phyloP scores from a whole-genome alignment of 2,329 filamentous ascomycete species.

The Cercospora citrullina region DNA sequence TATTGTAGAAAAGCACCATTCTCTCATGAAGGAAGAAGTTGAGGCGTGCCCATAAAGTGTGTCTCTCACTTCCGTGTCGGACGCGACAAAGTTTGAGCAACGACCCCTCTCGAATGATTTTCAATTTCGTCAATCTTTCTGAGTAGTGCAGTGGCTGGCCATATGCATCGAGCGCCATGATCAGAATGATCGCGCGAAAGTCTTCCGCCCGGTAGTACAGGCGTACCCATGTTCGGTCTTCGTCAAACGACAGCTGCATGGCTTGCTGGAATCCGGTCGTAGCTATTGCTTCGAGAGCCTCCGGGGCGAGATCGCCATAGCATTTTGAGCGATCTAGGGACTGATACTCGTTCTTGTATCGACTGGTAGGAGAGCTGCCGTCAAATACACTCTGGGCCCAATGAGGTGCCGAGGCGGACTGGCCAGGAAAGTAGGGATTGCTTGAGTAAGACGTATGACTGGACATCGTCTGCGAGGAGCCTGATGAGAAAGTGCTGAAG shows the following conservation, averaged over 20 bases:
- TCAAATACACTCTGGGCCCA: conserved; percentile 50
- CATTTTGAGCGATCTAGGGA: conserved; percentile 28
- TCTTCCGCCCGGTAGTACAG: conserved; percentile 53
- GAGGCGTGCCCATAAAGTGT: conserved; percentile 54
- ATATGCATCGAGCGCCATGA: conserved; percentile 47
- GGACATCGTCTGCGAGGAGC: conserved; percentile 44
- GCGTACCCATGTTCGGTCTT: conserved; percentile 41
- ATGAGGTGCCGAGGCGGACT: conserved; percentile 35
- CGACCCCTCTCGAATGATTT: conserved; percentile 44
- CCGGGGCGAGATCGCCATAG: conserved; percentile 23
- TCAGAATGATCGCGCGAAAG: conserved; percentile 55
- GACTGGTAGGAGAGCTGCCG: conserved; percentile 42
- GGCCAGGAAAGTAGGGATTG: conserved; percentile 18
- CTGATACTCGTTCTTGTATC: conserved; percentile 36
- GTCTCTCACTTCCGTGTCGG: conserved; percentile 21
- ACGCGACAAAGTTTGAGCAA: conserved; percentile 41
- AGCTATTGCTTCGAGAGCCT: conserved; percentile 28
- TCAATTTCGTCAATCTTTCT: conserved; percentile 52
- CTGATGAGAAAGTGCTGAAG: conserved; percentile 40
- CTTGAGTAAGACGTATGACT: conserved; percentile 35
- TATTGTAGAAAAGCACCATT: conserved; percentile 59
- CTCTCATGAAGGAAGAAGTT: conserved; percentile 58
- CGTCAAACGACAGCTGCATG: conserved; percentile 49
- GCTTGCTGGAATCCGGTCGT: conserved; percentile 46
- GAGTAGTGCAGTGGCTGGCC: conserved; percentile 50